phyloP scores from a whole-genome alignment of 768 basidiomycete species.

The Myochromella boudieri region DNA sequence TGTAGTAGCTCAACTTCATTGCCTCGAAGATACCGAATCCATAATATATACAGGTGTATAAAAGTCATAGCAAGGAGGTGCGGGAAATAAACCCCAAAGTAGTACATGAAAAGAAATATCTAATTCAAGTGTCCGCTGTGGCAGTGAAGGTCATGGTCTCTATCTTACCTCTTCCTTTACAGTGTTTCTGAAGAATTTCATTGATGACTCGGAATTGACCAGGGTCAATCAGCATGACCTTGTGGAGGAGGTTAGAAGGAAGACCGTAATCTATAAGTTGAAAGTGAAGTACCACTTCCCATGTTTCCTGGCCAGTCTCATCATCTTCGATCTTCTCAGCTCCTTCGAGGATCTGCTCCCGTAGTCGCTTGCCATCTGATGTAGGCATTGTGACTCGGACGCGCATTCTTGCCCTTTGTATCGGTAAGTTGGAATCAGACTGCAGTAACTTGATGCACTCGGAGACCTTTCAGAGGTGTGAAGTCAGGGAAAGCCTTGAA shows the following conservation, averaged over 20 bases:
- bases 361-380: slow-evolving; percentile 63
- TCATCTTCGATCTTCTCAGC: slow-evolving; percentile 86
- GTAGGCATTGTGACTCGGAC: slow-evolving; percentile 77
- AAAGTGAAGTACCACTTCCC: slow-evolving; percentile 68
- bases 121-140: slow-evolving; percentile 36
- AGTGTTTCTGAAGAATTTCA: slow-evolving; percentile 88
- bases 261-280: too few species aligned
- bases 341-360: slow-evolving; percentile 67
- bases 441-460: slow-evolving; percentile 87
- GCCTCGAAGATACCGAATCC: background rate
- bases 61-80: background rate
- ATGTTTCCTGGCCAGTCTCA: slow-evolving; percentile 69
- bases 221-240: slow-evolving; percentile 94
- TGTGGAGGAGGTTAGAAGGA: too few species aligned
- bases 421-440: slow-evolving; percentile 80
- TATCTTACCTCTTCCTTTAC: slow-evolving; percentile 82
- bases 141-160: slow-evolving; percentile 81
- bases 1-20: too few species aligned
- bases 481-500: background rate
- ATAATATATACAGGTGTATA: background rate
- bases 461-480: slow-evolving; percentile 69
- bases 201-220: slow-evolving; percentile 86
- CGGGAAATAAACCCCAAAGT: background rate
- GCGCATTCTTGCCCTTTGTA: slow-evolving; percentile 92
- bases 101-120: background rate